Evolutionary conservation across 805 yeast genomes (phyloP).

Genomic region (Candida dajiaensis): DNA sequence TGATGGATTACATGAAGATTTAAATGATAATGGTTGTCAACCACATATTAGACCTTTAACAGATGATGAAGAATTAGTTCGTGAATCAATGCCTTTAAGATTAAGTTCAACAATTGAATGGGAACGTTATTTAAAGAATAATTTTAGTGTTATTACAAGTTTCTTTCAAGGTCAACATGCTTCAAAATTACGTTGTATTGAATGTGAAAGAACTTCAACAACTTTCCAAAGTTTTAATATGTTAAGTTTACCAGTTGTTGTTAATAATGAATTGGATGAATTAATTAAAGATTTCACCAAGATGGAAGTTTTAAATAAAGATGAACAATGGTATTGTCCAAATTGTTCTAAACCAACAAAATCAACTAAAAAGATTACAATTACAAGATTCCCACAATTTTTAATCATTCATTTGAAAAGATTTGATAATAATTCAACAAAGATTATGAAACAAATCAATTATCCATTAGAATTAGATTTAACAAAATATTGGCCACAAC

Average conservation of each 20-base stretch:
- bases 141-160: conserved; percentile 75
- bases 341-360: conserved; percentile 56
- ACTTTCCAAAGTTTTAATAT: conserved; percentile 81
- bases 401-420: conserved; percentile 82
- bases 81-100: conserved; percentile 72
- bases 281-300: conserved; percentile 77
- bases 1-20: conserved; percentile 78
- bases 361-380: conserved; percentile 63
- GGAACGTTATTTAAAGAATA: conserved; percentile 78
- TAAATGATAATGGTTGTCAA: conserved; percentile 58
- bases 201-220: conserved; percentile 73
- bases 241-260: conserved; percentile 75
- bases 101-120: conserved; percentile 86
- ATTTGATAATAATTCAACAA: conserved; percentile 43
- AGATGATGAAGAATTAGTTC: conserved; percentile 61
- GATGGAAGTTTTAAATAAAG: conserved; percentile 66
- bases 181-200: conserved; percentile 68
- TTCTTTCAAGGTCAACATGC: conserved; percentile 85
- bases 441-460: conserved; percentile 45
- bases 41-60: conserved; percentile 53
- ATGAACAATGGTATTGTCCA: conserved; percentile 84
- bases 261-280: conserved; percentile 38
- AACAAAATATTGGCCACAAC: conserved; percentile 14
- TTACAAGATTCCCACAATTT: conserved; percentile 73
- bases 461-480: conserved; percentile 67